phyloP scores from a whole-genome alignment of 2,329 filamentous ascomycete species.

The Xylaria sp. region DNA sequence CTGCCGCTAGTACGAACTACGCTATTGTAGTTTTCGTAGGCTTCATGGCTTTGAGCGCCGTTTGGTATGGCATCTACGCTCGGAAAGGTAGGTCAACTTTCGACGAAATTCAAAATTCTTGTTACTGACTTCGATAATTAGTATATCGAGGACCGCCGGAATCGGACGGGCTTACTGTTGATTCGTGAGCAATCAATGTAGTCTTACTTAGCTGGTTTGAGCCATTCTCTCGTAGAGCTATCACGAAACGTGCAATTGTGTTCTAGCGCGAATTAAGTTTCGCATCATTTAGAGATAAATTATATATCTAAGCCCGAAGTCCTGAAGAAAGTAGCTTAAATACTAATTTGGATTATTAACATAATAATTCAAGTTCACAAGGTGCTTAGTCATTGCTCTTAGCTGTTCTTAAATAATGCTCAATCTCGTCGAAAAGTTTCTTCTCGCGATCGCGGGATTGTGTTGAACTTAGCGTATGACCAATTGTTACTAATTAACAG shows the following conservation, averaged over 20 bases:
- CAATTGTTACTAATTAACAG: background rate
- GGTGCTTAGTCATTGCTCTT: background rate
- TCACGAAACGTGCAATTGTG: background rate
- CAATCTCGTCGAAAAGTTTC: background rate
- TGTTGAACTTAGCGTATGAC: background rate
- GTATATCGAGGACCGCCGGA: conserved; percentile 49
- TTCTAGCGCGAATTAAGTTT: background rate
- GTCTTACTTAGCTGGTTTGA: background rate
- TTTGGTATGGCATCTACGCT: conserved; percentile 64
- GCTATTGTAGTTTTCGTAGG: conserved; percentile 66
- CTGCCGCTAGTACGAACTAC: conserved; percentile 57
- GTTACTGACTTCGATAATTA: conserved; percentile 27
- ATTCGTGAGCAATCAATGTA: conserved; percentile 30
- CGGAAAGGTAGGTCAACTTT: conserved; percentile 57
- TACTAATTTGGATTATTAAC: background rate
- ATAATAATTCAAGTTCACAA: background rate
- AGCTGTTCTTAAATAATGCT: background rate
- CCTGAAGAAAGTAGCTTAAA: background rate
- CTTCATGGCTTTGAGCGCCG: conserved; percentile 50
- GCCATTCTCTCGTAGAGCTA: background rate
- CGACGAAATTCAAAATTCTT: background rate
- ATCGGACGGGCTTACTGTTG: conserved; percentile 46
- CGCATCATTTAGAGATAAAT: background rate
- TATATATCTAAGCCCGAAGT: background rate
- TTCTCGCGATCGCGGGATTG: background rate